Evolutionary conservation across 805 yeast genomes (phyloP), one percentile per base, ranked within the genome.

Genomic region (Yarrowia deformans): DNA sequence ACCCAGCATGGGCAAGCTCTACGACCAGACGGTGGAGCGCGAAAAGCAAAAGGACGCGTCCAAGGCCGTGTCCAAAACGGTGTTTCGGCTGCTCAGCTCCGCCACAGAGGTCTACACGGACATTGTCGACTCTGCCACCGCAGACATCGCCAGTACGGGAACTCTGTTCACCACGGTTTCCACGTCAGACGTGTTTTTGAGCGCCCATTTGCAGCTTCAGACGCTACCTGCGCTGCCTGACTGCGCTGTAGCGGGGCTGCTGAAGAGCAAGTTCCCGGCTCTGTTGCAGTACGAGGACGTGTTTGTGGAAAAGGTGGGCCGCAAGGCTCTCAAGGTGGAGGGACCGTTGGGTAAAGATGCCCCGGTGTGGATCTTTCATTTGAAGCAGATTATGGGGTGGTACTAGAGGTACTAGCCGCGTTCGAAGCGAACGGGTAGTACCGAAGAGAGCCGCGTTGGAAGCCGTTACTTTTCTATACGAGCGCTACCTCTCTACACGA

Each of bases 331-430:
- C 8, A 45, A 60, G 39, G 39, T 60, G 32, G 66, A 60, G 29
- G 52, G 52, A 1, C 66, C 66, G 18, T 9, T 60, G 16, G 66
- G 66, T 0, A 60, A 45, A 19, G 66, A 60, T 18, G 66, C 66
- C 2, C 66, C 66, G 13, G 5, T 60, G 12, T 60, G 66, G 66
- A 13, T 43, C 2, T 43, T 12, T 14, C 66, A 60, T 10, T 14
- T 60, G 29, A 43, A 37, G 52, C 66, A 60, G 66, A 34, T 60
- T 32, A 8, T 60, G 32, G 66, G 66, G 32, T 60, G 66, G 66
- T 60, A 43, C n/a, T 58, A 56, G n/a, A n/a, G n/a, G n/a, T n/a
- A n/a, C n/a, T n/a, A n/a, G n/a, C n/a, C n/a, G n/a, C n/a, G n/a
- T n/a, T n/a, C n/a, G n/a, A n/a, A n/a, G n/a, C n/a, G n/a, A n/a